Evolutionary conservation across 2,329 filamentous ascomycete species (phyloP), one percentile per base, ranked within the genome.

Genomic region (Alternaria angustiovoidea): DNA sequence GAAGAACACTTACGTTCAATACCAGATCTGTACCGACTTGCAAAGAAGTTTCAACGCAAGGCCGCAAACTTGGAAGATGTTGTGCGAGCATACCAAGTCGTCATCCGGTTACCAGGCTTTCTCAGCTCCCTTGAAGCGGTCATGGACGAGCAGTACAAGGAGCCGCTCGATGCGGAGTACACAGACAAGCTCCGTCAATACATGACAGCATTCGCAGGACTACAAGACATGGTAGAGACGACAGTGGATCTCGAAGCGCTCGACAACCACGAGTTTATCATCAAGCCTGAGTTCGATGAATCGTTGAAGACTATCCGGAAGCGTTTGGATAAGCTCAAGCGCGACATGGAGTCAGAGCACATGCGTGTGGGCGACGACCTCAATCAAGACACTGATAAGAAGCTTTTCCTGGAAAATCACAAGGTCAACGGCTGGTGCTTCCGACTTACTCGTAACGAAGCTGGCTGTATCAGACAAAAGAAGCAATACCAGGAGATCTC

Each of bases 161-260:
- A 93, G 61, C 91, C 93, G 0, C 84, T 99, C 0, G 94, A 98
- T 65, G 86, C 86, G 7, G 89, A 93, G 24, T 99, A 99, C 76
- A 97, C 94, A 0, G 86, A 87, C 26, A 96, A 96, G 75, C 82
- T 99, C 39, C 78, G 79, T 8, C 87, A 91, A 61, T 87, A 92
- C 61, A 91, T 89, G 6, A 89, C 93, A 72, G 92, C 89, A 72
- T 85, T 99, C 51, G 89, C 87, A 26, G 97, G 93, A 75, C 84
- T 99, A 11, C 92, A 94, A 73, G 95, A 99, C 76, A 97, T 99
- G 93, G 95, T 99, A 0, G 95, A 99, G 81, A 97, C 95, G 2
- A 99, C 96, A 0, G 94, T 99, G 14, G 95, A 99, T 73, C 87
- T 99, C 0, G 92, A 97, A 59, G 95, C 95, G 3, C 87, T 99